phyloP scores from a whole-genome alignment of 306 rosid genomes.

The Casuarina equisetifolia region DNA sequence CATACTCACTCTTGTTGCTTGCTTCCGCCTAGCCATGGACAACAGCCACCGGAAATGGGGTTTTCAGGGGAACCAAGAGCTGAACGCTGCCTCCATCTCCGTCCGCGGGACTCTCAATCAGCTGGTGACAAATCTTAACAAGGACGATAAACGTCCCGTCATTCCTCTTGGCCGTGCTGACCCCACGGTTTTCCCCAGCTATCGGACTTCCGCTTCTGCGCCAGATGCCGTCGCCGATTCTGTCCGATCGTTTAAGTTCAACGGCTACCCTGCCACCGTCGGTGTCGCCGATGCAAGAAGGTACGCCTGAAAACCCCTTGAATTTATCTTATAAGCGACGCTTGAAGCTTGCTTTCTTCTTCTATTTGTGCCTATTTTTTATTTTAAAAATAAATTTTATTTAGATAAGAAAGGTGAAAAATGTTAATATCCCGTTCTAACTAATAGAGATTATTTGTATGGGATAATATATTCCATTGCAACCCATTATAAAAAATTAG shows the following conservation, averaged over 20 bases:
- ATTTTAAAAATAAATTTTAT: too few species aligned
- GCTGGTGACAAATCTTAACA: conserved; percentile 21
- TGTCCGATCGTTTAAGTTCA: conserved; percentile 45
- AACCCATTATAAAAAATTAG: too few species aligned
- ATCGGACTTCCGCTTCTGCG: conserved; percentile 30
- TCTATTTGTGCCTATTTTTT: too few species aligned
- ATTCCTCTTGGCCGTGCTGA: conserved; percentile 53
- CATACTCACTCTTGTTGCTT: too few species aligned
- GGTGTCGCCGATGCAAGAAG: conserved; percentile 51
- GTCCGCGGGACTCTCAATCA: conserved; percentile 46
- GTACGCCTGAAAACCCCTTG: conserved; percentile 18
- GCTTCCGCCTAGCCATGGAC: conserved; percentile 28
- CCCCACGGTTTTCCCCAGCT: conserved; percentile 42
- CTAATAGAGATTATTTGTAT: too few species aligned
- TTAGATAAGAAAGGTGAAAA: too few species aligned
- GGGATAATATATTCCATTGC: too few species aligned
- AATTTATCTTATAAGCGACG: too few species aligned
- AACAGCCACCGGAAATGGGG: conserved; percentile 46
- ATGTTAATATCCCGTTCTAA: too few species aligned
- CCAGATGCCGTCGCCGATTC: conserved; percentile 38
- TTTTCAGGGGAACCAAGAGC: conserved; percentile 44
- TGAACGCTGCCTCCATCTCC: conserved; percentile 45
- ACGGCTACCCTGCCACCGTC: conserved; percentile 49
- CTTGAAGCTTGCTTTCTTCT: too few species aligned
- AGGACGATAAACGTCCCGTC: conserved; percentile 31